Evolutionary conservation across 1,284 basidiomycete genomes (phyloP).

Genomic region (Sanghuangporus weigelae): DNA sequence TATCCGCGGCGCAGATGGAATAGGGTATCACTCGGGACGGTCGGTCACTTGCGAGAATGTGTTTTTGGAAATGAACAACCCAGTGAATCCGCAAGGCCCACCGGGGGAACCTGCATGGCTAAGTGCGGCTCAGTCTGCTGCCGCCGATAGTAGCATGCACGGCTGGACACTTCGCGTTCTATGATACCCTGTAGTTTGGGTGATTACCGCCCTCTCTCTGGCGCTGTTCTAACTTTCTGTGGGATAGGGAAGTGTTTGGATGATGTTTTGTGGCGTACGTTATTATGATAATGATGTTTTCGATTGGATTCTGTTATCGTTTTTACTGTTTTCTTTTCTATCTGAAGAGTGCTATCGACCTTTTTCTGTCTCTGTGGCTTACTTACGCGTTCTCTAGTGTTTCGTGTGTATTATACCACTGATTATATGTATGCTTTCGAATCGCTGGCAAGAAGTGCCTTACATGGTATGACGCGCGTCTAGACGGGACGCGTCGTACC

Average conservation of each 20-base stretch:
- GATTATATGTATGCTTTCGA: background rate
- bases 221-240: background rate
- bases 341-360: background rate
- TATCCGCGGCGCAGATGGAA: constrained; percentile 69
- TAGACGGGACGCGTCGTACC: background rate
- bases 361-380: background rate
- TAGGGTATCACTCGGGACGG: constrained; percentile 80
- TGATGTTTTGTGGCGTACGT: constrained; percentile 15
- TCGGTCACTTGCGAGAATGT: constrained; percentile 81
- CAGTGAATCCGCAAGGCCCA: constrained; percentile 29
- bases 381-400: background rate
- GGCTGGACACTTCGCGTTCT: constrained; percentile 75
- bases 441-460: background rate
- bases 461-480: background rate
- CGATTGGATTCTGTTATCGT: background rate
- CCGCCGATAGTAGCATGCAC: constrained; percentile 45
- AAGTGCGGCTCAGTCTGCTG: constrained; percentile 57
- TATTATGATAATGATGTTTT: background rate
- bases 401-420: constrained; percentile 5
- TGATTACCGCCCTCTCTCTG: background rate
- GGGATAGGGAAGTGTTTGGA: constrained; percentile 3
- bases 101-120: constrained; percentile 52
- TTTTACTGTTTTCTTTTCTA: background rate
- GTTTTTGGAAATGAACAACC: constrained; percentile 51
- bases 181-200: constrained; percentile 32